phyloP scores from a whole-genome alignment of 805 yeast species.

The Starmera dryadoides region DNA sequence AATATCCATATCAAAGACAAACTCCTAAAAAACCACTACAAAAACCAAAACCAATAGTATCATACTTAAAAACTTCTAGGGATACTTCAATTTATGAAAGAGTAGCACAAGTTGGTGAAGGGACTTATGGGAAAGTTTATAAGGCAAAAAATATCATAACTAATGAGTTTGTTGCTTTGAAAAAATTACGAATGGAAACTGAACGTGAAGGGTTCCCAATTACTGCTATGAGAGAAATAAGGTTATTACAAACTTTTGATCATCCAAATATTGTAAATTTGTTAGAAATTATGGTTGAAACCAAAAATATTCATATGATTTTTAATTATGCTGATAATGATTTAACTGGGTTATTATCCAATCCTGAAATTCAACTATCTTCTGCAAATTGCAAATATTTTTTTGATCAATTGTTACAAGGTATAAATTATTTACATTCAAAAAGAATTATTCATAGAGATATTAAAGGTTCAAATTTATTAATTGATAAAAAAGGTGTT shows the following conservation, averaged over 20 bases:
- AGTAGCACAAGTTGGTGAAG: slow-evolving; percentile 93
- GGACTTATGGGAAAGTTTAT: slow-evolving; percentile 95
- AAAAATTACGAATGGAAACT: slow-evolving; percentile 72
- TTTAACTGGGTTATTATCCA: slow-evolving; percentile 77
- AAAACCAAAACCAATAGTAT: slow-evolving; percentile 4
- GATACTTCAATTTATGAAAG: slow-evolving; percentile 46
- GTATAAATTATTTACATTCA: slow-evolving; percentile 61
- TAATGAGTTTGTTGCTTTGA: slow-evolving; percentile 73
- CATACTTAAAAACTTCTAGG: slow-evolving; percentile 17
- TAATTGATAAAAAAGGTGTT: slow-evolving; percentile 54
- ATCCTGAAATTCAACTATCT: slow-evolving; percentile 55
- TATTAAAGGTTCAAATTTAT: slow-evolving; percentile 73
- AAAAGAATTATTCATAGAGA: slow-evolving; percentile 72
- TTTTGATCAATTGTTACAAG: slow-evolving; percentile 58
- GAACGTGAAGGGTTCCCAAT: slow-evolving; percentile 96
- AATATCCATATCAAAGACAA: too few species aligned
- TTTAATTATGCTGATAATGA: slow-evolving; percentile 94
- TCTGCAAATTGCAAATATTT: slow-evolving; percentile 62
- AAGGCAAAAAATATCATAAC: slow-evolving; percentile 73
- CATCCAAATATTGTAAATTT: slow-evolving; percentile 80
- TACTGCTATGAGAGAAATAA: slow-evolving; percentile 89
- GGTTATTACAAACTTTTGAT: slow-evolving; percentile 72
- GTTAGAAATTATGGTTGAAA: slow-evolving; percentile 84
- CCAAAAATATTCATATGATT: slow-evolving; percentile 71
- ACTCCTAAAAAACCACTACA: not conserved